Evolutionary conservation across 73 alveolate genomes (phyloP).

Genomic region (Tetrahymena malaccensis): DNA sequence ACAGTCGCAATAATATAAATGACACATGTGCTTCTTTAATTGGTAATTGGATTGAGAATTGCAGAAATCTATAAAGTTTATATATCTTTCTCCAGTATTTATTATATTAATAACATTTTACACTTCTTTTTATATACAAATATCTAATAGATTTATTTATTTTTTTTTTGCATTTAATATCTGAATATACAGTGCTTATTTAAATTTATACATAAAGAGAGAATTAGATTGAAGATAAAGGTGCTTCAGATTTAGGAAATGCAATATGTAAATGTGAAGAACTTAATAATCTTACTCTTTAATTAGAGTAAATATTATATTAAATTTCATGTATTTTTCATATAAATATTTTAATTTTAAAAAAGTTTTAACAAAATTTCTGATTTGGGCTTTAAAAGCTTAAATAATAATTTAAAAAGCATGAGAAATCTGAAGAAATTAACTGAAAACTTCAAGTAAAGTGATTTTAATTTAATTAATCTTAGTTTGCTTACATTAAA

Average conservation of each 20-base stretch:
- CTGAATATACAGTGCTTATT: neutral
- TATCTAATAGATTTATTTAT: no score
- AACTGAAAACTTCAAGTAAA: no score
- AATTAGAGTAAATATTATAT: neutral
- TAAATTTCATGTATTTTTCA: no score
- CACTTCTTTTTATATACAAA: no score
- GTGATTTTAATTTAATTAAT: no score
- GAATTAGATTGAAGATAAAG: neutral
- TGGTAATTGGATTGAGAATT: neutral
- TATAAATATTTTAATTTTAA: no score
- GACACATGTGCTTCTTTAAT: neutral
- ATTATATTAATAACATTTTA: no score
- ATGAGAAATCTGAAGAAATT: no score
- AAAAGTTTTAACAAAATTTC: neutral
- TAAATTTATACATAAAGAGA: neutral
- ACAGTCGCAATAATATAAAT: neutral
- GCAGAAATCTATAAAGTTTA: neutral
- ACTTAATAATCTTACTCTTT: neutral
- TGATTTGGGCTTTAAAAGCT: neutral
- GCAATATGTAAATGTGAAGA: neutral
- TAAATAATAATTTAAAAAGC: no score
- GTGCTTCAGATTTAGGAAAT: neutral
- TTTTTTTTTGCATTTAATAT: no score
- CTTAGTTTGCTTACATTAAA: no score
- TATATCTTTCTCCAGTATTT: neutral